A percentile compares a stretch with the other conserved stretches of the same genome.
Evolutionary conservation across 768 basidiomycete species (phyloP).

Genomic region (Tricholoma furcatifolium): DNA sequence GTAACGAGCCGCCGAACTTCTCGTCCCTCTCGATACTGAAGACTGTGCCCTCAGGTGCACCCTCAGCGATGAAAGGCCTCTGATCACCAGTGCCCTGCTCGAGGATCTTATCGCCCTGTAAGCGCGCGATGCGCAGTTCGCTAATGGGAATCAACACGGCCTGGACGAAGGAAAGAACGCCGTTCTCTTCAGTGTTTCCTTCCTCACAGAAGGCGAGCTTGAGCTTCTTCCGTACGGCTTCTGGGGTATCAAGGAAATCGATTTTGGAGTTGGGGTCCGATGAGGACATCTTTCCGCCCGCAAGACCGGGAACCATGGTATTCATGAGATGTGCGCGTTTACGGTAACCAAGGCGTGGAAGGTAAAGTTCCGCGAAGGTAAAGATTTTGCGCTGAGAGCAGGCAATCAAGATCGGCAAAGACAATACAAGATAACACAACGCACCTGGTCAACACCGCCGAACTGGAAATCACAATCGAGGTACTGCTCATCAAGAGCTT

Average conservation of each 20-base stretch:
- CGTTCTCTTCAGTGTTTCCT: constrained; percentile 86
- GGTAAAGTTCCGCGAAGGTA: constrained; percentile 94
- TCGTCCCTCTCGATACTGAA: constrained; percentile 78
- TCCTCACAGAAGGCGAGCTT: constrained; percentile 93
- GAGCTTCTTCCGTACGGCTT: constrained; percentile 84
- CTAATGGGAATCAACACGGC: constrained; percentile 89
- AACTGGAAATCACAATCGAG: constrained; percentile 96
- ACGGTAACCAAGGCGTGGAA: constrained; percentile 87
- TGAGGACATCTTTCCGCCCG: constrained; percentile 97
- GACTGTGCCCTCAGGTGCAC: constrained; percentile 78
- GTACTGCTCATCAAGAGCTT: constrained; percentile 97
- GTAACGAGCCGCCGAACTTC: constrained; percentile 78
- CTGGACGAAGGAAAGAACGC: constrained; percentile 79
- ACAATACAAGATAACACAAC: constrained; percentile 15
- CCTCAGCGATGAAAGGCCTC: constrained; percentile 60
- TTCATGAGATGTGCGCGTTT: constrained; percentile 99
- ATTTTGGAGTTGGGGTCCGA: constrained; percentile 98
- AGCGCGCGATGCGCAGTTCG: constrained; percentile 64
- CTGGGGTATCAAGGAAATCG: constrained; percentile 90
- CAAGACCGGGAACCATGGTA: constrained; percentile 92
- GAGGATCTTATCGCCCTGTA: constrained; percentile 47
- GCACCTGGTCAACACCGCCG: constrained; percentile 94
- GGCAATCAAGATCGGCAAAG: background rate
- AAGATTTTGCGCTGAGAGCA: constrained; percentile 88
- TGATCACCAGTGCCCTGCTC: constrained; percentile 50